A percentile compares a stretch with the other conserved stretches of the same genome.
These are phyloP conservation scores for Plasmodium gaboni DNA, from an alignment of 169 alveolate genomes.

Conservation along the genomic window DNA sequence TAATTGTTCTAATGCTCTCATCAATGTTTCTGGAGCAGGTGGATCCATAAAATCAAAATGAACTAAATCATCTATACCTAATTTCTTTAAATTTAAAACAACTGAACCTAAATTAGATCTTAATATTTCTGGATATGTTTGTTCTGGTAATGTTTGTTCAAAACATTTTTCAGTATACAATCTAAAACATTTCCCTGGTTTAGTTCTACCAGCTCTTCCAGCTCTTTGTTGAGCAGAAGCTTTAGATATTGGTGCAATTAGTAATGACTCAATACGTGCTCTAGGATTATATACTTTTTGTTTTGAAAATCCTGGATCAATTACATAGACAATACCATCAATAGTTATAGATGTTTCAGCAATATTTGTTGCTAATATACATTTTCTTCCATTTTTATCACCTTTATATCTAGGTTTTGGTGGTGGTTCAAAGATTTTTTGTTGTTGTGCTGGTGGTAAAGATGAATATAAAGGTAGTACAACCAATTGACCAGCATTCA, in stretches of 20 bases:
- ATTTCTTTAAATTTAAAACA: constrained; percentile 95
- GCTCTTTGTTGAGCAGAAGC: constrained; percentile 99
- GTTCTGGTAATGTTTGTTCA: constrained; percentile 94
- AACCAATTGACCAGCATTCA: constrained; percentile 61
- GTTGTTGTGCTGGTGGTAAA: constrained; percentile 96
- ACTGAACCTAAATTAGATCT: constrained; percentile 97
- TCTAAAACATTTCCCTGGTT: constrained; percentile 99
- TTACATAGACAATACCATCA: constrained; percentile 99
- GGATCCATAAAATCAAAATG: constrained; percentile 99
- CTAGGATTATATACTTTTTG: constrained; percentile 99
- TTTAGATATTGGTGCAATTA: constrained; percentile 97
- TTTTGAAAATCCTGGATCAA: constrained; percentile 99
- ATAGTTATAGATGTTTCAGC: constrained; percentile 99
- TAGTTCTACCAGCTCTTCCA: constrained; percentile 99
- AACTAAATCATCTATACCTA: constrained; percentile 98
- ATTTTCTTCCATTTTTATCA: constrained; percentile 93
- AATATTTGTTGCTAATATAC: constrained; percentile 98
- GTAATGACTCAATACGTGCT: constrained; percentile 96
- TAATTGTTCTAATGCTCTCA: constrained; percentile 97
- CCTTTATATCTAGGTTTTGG: constrained; percentile 94
- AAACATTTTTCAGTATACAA: constrained; percentile 97
- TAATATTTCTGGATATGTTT: constrained; percentile 98
- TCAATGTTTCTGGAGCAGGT: constrained; percentile 99
- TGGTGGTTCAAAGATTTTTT: constrained; percentile 96
- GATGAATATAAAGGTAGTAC: constrained; percentile 97